Percentiles rank a stretch among this genome's conserved stretches.
Conservation (phyloP, 2,329 filamentous ascomycete genomes). For the Escovopsis sp. region DNA sequence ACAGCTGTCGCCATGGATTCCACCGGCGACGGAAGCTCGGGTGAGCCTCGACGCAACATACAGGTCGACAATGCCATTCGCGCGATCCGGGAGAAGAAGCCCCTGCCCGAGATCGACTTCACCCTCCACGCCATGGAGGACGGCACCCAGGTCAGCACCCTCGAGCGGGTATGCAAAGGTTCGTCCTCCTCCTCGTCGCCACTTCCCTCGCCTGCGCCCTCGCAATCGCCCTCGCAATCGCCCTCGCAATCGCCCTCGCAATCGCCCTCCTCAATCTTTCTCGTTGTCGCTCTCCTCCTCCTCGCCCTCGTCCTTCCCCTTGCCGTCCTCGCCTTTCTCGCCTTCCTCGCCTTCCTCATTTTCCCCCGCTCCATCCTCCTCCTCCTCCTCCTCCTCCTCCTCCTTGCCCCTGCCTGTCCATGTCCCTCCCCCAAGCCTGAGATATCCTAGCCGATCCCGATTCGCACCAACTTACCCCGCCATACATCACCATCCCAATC, state of each 20-base stretch:
- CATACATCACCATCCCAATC: slow-evolving; percentile 1
- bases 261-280: no score
- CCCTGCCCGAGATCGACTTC: slow-evolving; percentile 95
- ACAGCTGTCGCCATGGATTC: slow-evolving; percentile 30
- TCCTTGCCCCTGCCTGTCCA: no score
- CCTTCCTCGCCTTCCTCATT: no score
- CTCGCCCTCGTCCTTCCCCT: neutral
- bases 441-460: no score
- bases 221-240: no score
- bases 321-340: no score
- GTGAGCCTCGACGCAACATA: slow-evolving; percentile 30
- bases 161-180: slow-evolving; percentile 98
- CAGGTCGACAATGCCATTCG: slow-evolving; percentile 82
- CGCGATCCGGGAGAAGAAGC: slow-evolving; percentile 88
- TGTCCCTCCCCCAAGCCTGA: no score
- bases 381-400: no score
- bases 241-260: no score
- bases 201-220: no score
- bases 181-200: neutral
- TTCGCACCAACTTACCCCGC: slow-evolving; percentile 5
- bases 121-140: slow-evolving; percentile 98
- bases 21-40: slow-evolving; percentile 22
- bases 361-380: no score
- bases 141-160: slow-evolving; percentile 83
- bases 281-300: neutral